Base-by-base conservation (phyloP, 1,284 basidiomycete species). In the Heterobasidion occidentale region DNA sequence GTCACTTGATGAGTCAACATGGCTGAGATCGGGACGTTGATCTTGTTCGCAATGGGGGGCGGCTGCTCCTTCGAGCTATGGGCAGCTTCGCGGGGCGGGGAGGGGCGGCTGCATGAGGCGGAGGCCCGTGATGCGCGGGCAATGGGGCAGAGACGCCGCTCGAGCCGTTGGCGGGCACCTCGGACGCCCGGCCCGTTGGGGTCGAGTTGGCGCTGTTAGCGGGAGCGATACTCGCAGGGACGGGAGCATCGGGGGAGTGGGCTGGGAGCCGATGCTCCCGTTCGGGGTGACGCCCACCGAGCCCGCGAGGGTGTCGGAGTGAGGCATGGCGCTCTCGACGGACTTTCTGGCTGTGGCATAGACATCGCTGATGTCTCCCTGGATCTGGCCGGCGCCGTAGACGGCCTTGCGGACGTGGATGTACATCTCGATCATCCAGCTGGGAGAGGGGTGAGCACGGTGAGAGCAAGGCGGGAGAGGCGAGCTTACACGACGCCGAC, bases 131-230 rank as follows among this genome's bases (percentile, higher is more conserved):
- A 6, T 27, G 55, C 54, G 55, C 53, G 33, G 50, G 50, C 1
- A 52, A 49, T 19, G 52, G 19, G 9, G 61, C 47, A n/a, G 38
- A 42, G 27, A 56, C 42, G n/a, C 60, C 49, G 19, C 57, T 27
- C 15, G 57, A 52, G 27, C 58, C n/a, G 9, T 36, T 45, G 14
- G 46, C 35, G 9, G 52, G n/a, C 19, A 15, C 27, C 12, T 45
- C 50, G 51, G 42, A 46, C 5, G 17, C 33, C 19, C 9, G 44
- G 49, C 44, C 80, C 38, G 79, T 82, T 9, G 87, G 87, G 0
- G 87, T 90, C 14, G 87, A 90, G 61, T 86, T 86, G 54, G 86
- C 81, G 62, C 87, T 90, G 62, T 76, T 81, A 4, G 77, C 71
- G 19, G 80, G 74, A 9, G 76, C 79, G 57, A 83, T 82, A 63